Percentiles rank a stretch among this genome's conserved stretches.
These are phyloP conservation scores for Aphanomyces astaci DNA, from an alignment of 352 stramenopile genomes.

Conservation along the genomic window DNA sequence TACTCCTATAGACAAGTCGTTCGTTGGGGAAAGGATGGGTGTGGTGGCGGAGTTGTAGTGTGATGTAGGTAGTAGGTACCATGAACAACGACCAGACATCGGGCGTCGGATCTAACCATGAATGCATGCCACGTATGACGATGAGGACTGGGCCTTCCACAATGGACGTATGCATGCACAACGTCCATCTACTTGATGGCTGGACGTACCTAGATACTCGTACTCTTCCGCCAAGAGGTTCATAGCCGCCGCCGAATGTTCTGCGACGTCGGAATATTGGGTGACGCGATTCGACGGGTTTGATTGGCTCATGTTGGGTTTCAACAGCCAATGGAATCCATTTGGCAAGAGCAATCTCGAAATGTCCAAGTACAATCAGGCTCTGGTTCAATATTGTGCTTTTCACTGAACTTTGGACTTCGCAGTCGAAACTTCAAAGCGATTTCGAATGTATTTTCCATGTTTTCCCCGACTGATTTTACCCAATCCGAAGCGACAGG, in stretches of 20 bases:
- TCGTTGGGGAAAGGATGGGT: neutral
- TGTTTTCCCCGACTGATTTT: too few species aligned
- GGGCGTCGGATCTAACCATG: conserved; percentile 80
- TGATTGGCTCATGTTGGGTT: neutral
- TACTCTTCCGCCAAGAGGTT: conserved; percentile 56
- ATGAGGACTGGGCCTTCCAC: too few species aligned
- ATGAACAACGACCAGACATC: conserved; percentile 71
- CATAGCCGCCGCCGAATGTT: neutral
- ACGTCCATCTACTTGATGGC: neutral
- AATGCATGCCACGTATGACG: too few species aligned
- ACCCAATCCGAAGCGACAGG: too few species aligned
- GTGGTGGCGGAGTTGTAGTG: too few species aligned
- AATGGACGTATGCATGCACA: conserved; percentile 6
- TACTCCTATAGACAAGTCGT: conserved; percentile 46
- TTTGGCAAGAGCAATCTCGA: too few species aligned
- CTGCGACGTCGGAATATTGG: neutral
- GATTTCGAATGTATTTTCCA: too few species aligned
- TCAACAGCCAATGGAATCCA: too few species aligned
- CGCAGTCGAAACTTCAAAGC: too few species aligned
- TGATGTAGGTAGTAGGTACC: conserved; percentile 28
- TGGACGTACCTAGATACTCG: conserved; percentile 45
- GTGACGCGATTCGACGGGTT: neutral
- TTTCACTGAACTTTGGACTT: too few species aligned
- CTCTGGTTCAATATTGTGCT: too few species aligned
- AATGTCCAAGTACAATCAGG: too few species aligned